These are phyloP conservation scores for Floccularia luteovirens DNA, from an alignment of 768 basidiomycete genomes.

Conservation along the genomic window DNA sequence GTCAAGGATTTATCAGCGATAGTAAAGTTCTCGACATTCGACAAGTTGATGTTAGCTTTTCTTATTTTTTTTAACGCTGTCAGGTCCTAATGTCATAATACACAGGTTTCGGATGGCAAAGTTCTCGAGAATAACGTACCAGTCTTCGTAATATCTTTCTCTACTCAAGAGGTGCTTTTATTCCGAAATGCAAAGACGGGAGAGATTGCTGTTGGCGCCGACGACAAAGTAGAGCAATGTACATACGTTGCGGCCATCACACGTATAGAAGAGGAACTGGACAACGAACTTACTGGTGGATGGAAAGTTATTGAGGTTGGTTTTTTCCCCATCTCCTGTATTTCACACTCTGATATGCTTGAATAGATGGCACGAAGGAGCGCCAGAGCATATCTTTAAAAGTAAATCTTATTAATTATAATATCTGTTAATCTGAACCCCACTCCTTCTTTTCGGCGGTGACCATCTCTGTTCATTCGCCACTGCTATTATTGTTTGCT, in stretches of 20 bases:
- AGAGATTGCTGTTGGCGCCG: constrained; percentile 83
- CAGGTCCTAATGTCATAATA: neutral
- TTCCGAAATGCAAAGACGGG: constrained; percentile 87
- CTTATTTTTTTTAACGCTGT: neutral
- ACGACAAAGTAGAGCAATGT: constrained; percentile 89
- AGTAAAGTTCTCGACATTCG: constrained; percentile 96
- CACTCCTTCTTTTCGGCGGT: neutral
- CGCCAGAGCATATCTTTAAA: constrained; percentile 38
- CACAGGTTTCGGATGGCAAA: constrained; percentile 75
- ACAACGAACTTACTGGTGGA: constrained; percentile 90
- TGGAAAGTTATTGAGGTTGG: constrained; percentile 97
- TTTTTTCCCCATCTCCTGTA: constrained; percentile 4
- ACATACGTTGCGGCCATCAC: constrained; percentile 90
- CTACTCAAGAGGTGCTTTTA: constrained; percentile 88
- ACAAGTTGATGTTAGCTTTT: constrained; percentile 79
- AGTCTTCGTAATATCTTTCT: constrained; percentile 86
- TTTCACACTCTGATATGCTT: constrained; percentile 6
- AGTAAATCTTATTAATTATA: constrained; percentile 8
- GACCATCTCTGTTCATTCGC: too few species aligned
- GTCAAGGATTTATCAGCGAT: constrained; percentile 86
- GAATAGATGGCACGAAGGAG: constrained; percentile 37
- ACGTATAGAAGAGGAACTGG: constrained; percentile 78
- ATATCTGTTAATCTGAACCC: neutral
- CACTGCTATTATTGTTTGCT: too few species aligned
- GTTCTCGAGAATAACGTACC: constrained; percentile 87